phyloP scores from a whole-genome alignment of 768 basidiomycete species.

The Russula emetica region DNA sequence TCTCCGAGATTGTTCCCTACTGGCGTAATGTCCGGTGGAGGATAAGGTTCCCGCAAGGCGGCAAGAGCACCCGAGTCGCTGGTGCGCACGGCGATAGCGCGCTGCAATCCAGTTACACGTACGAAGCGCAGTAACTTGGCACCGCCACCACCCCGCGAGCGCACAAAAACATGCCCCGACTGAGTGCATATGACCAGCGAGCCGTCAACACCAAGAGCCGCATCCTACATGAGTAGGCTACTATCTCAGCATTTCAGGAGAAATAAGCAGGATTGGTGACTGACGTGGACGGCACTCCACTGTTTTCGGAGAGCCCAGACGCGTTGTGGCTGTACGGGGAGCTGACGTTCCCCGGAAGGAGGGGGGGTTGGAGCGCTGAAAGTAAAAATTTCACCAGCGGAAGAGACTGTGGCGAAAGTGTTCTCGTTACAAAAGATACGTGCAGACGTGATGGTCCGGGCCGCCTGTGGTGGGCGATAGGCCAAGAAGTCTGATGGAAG shows the following conservation, averaged over 20 bases:
- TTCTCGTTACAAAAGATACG: conserved; percentile 80
- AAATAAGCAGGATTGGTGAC: conserved; percentile 26
- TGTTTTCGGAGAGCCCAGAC: conserved; percentile 87
- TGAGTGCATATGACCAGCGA: conserved; percentile 89
- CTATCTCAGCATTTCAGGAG: not conserved
- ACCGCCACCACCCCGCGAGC: conserved; percentile 49
- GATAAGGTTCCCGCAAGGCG: conserved; percentile 72
- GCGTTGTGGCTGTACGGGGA: conserved; percentile 70
- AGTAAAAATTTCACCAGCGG: conserved; percentile 87
- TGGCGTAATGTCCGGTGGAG: conserved; percentile 50
- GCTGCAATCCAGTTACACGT: conserved; percentile 74
- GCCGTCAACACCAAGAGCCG: conserved; percentile 84
- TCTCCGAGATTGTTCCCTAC: conserved; percentile 54
- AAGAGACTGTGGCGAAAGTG: conserved; percentile 75
- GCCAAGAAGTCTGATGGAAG: conserved; percentile 37
- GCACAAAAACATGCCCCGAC: conserved; percentile 90
- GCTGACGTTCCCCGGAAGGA: conserved; percentile 35
- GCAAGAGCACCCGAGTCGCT: conserved; percentile 84
- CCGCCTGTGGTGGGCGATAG: conserved; percentile 78
- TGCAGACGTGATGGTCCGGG: conserved; percentile 62
- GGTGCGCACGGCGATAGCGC: conserved; percentile 78
- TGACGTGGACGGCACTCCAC: conserved; percentile 74
- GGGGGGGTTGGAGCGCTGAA: conserved; percentile 47
- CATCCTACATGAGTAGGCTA: conserved; percentile 52
- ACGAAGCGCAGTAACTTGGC: conserved; percentile 69